Base-by-base conservation (phyloP, 345 rosid genomes). In the Salix suchowensis region DNA sequence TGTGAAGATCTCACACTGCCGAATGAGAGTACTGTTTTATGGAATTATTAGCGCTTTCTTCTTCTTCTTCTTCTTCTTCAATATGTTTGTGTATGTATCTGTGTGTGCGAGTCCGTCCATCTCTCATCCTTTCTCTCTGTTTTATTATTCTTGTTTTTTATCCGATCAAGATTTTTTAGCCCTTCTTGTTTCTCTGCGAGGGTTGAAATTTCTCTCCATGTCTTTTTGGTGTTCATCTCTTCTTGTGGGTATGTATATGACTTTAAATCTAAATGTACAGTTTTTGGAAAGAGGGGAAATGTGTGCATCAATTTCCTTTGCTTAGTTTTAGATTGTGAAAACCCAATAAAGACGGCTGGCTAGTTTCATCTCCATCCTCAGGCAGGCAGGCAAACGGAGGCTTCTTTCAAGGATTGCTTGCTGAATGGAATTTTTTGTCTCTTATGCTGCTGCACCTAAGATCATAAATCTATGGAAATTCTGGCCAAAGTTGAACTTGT, bases 251-350 rank as follows among this genome's bases (percentile, higher is more conserved):
- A 18, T 73, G 67, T 36, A 23, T 21, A 11, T 26, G 58, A 50
- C 67, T 26, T 26, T 77, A 42, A 48, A 77, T 46, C 74, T 5
- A 77, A 54, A 58, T 65, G 58, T 71, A 77, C 80, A 71, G 72
- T 26, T 9, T 21, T 77, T 2, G 28, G 39, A 28, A 67, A 58
- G 54, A 40, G 5, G 14, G 55, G 13, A 23, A 55, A 68, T 26
- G 23, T 12, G 48, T 40, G 68, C 3, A 61, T 69, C 42, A 55
- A 55, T 24, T 9, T 39, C 39, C 62, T 7, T 16, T 9, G 21
- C 48, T 32, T 6, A 7, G 9, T 7, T 16, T 34, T 77, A 73
- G 50, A 62, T 62, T 62, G 18, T 32, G 68, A 5, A 3, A 34
- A 23, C 10, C 3, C 7, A 5, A 4, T 34, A 4, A 34, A 34